A percentile compares a stretch with the other conserved stretches of the same genome.
These are phyloP conservation scores for Trichosporon asahii DNA, from an alignment of 1,284 basidiomycete genomes.

Conservation along the genomic window DNA sequence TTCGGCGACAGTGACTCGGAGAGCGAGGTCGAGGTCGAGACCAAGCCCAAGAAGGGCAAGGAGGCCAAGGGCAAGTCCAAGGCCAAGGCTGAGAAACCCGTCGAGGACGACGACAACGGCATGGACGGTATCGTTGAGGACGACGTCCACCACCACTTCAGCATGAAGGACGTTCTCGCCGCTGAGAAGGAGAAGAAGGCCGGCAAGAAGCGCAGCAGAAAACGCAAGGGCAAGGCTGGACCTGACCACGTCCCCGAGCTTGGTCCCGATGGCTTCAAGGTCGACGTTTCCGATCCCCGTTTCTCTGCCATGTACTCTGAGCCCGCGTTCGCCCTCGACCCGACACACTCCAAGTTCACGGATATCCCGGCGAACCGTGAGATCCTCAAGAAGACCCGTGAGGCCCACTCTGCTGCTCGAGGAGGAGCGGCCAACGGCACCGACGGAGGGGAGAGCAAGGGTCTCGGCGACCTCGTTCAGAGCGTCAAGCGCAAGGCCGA, in stretches of 20 bases:
- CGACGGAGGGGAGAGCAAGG: slow-evolving; percentile 12
- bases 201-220: slow-evolving; percentile 58
- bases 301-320: slow-evolving; percentile 87
- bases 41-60: slow-evolving; percentile 11
- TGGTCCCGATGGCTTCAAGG: slow-evolving; percentile 61
- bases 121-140: slow-evolving; percentile 14
- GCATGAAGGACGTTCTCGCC: slow-evolving; percentile 84
- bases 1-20: slow-evolving; percentile 60
- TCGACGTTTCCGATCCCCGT: slow-evolving; percentile 82
- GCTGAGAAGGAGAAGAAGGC: slow-evolving; percentile 66
- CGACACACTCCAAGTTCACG: slow-evolving; percentile 90
- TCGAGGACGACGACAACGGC: slow-evolving; percentile 48
- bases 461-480: slow-evolving; percentile 66
- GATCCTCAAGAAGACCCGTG: slow-evolving; percentile 58
- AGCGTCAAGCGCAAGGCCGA: slow-evolving; percentile 74
- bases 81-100: slow-evolving; percentile 2
- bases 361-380: slow-evolving; percentile 84
- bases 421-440: slow-evolving; percentile 20
- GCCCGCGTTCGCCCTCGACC: slow-evolving; percentile 90
- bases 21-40: slow-evolving; percentile 11
- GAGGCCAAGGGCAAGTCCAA: slow-evolving; percentile 14
- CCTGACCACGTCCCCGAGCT: slow-evolving; percentile 57
- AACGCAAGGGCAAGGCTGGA: slow-evolving; percentile 52
- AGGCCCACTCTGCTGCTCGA: slow-evolving; percentile 31
- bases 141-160: slow-evolving; percentile 62